phyloP scores from a whole-genome alignment of 352 stramenopile genomes.

The Albugo laibachii region DNA sequence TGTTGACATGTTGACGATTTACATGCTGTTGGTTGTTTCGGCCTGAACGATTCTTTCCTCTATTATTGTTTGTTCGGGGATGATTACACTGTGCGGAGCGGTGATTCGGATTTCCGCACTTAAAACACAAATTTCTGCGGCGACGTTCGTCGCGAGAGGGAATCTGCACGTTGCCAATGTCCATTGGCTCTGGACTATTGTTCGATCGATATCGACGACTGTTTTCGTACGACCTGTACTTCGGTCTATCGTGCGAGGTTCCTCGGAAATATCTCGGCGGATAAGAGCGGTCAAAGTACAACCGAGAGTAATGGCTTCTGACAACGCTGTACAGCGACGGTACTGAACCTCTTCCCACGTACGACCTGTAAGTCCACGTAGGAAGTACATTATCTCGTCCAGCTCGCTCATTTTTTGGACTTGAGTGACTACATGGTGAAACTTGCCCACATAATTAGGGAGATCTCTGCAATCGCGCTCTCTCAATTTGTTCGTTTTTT shows the following conservation, averaged over 20 bases:
- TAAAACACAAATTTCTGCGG: neutral
- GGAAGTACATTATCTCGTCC: slow-evolving; percentile 13
- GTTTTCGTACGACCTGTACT: neutral
- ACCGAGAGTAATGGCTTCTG: too few species aligned
- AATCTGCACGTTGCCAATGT: neutral
- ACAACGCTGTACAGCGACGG: too few species aligned
- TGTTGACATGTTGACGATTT: neutral
- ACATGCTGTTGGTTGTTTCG: neutral
- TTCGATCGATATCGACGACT: neutral
- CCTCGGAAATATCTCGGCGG: too few species aligned
- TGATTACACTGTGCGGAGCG: too few species aligned
- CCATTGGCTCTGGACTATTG: neutral
- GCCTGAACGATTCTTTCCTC: slow-evolving; percentile 1
- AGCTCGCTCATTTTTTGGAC: slow-evolving; percentile 12
- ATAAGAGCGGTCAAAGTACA: too few species aligned
- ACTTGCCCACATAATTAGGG: slow-evolving; percentile 8
- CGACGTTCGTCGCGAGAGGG: neutral
- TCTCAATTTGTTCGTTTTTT: slow-evolving; percentile 6
- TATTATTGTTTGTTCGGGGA: slow-evolving; percentile 6
- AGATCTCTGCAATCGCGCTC: slow-evolving; percentile 5
- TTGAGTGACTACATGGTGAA: slow-evolving; percentile 5
- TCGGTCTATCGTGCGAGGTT: too few species aligned
- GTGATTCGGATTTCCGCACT: too few species aligned
- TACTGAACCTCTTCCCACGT: too few species aligned
- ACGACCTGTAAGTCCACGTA: slow-evolving; percentile 3